Evolutionary conservation across 192 early-diverging fungal species (phyloP), one percentile per base, ranked within the genome.

Genomic region (Chytriomyces sp.): DNA sequence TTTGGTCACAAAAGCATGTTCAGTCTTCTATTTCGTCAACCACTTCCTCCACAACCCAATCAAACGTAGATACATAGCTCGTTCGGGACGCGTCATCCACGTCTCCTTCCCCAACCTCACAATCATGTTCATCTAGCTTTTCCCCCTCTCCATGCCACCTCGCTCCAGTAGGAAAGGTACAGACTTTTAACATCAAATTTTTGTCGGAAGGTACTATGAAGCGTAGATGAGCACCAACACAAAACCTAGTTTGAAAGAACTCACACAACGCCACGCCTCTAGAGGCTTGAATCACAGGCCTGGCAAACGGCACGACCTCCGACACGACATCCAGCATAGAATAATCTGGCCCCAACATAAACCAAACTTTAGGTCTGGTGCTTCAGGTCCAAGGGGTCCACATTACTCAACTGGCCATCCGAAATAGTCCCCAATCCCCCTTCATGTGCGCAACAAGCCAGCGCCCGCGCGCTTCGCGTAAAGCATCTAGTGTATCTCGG

Each of bases 81-180:
- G 14, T 17, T 38, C 26, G 17, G 8, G 31, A 37, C 36, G 1
- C 3, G 1, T 32, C 60, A 3, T 32, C 14, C 25, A 22, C n/a
- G 17, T 58, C n/a, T 37, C 26, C 14, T 19, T 19, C 26, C 60
- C 38, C 60, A 28, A 62, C 31, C 17, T 28, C 60, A 62, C 37
- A 62, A 14, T 62, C 60, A 33, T n/a, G 31, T 62, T 62, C 60
- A n/a, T 62, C 60, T 36, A 62, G 56, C 44, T 49, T 49, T 49
- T n/a, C n/a, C 10, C n/a, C 28, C 28, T 14, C n/a, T 14, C n/a
- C 28, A 22, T 25, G 28, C n/a, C 28, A 22, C 12, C 31, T 14
- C 28, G 28, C 17, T 28, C n/a, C 12, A 28, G 25, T 14, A 19
- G 32, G 17, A 62, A 62, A 39, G 36, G 2, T 37, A 17, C 17